A percentile compares a stretch with the other conserved stretches of the same genome.
Conservation (phyloP, 768 basidiomycete species). For the Exsudoporus frostii region DNA sequence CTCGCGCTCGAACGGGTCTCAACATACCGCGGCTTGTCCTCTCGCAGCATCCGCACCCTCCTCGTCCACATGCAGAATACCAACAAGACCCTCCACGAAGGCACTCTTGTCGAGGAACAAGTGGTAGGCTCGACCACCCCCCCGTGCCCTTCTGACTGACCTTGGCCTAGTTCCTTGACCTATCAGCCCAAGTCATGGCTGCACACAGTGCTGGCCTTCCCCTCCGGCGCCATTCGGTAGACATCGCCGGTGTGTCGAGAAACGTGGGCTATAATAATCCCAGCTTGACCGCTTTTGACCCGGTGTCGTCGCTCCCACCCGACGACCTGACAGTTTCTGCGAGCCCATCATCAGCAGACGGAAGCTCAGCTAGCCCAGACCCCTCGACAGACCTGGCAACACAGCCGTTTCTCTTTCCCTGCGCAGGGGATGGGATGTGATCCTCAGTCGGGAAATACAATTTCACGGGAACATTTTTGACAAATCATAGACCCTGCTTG, state of each 20-base stretch:
- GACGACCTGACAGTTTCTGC: constrained; percentile 21
- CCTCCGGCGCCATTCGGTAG: constrained; percentile 32
- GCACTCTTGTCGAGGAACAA: constrained; percentile 53
- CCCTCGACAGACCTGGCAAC: constrained; percentile 13
- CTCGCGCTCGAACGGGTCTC: constrained; percentile 48
- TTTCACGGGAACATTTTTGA: constrained; percentile 4
- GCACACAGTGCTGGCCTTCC: constrained; percentile 24
- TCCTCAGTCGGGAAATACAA: neutral
- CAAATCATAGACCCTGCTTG: constrained; percentile 1
- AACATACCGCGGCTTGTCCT: constrained; percentile 53
- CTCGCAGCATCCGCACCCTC: constrained; percentile 65
- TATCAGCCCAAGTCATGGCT: constrained; percentile 28
- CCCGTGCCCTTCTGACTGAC: neutral
- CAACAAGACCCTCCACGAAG: constrained; percentile 47
- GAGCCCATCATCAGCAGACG: constrained; percentile 23
- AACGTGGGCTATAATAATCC: constrained; percentile 9
- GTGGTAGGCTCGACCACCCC: constrained; percentile 36
- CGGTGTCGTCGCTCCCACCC: constrained; percentile 7
- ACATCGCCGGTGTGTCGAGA: constrained; percentile 17
- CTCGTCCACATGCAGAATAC: constrained; percentile 68
- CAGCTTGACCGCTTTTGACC: constrained; percentile 16
- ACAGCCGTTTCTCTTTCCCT: constrained; percentile 19
- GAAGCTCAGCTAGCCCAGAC: constrained; percentile 18
- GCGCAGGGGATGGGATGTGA: constrained; percentile 13
- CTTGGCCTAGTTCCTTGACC: constrained; percentile 26